Conservation (phyloP, 1,139 yeast species). For the Waltiozyma sp. region DNA sequence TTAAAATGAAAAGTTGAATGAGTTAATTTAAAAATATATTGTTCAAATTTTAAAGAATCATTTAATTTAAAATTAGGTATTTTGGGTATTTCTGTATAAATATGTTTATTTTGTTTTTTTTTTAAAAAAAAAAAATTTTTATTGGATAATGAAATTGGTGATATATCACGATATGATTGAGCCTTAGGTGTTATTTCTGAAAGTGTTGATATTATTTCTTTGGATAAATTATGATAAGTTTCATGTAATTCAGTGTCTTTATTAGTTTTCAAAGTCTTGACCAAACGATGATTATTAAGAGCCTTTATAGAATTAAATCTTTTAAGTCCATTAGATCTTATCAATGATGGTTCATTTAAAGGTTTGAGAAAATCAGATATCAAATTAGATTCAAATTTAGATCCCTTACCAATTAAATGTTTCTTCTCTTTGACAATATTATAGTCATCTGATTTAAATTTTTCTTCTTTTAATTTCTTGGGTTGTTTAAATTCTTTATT, state of each 20-base stretch:
- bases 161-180: conserved; percentile 1
- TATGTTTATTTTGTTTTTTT: conserved; percentile 10
- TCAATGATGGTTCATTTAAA: conserved; percentile 15
- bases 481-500: too few species aligned
- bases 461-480: conserved; percentile 1
- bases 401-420: conserved; percentile 20
- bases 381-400: conserved; percentile 17
- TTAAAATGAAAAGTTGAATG: conserved; percentile 24
- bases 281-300: conserved; percentile 3
- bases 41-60: conserved; percentile 19
- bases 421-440: conserved; percentile 7
- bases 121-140: background rate
- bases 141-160: conserved; percentile 10
- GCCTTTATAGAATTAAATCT: conserved; percentile 17
- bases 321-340: conserved; percentile 8
- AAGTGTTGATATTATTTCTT: conserved; percentile 8
- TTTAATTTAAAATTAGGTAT: conserved; percentile 22
- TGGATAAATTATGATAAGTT: conserved; percentile 4
- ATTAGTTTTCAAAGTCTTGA: conserved; percentile 7
- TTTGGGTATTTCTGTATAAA: conserved; percentile 23
- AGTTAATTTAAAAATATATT: conserved; percentile 23
- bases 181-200: conserved; percentile 14
- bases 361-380: conserved; percentile 20
- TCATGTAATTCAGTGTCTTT: conserved; percentile 9
- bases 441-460: background rate